phyloP scores from a whole-genome alignment of 495 filamentous ascomycete species.

The Annulohypoxylon stygium region DNA sequence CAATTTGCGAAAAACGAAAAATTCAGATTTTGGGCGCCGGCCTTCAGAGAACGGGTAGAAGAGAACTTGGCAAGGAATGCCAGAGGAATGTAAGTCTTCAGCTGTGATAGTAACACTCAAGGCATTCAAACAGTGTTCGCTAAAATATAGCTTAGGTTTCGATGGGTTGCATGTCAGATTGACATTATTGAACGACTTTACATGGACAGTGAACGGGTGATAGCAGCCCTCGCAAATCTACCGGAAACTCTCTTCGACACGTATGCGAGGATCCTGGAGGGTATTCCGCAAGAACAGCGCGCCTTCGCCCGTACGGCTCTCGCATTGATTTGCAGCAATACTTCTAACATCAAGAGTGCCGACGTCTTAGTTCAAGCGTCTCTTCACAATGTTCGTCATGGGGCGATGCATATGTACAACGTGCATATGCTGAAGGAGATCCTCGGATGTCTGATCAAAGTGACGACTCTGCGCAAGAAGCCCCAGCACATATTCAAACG shows the following conservation, averaged over 20 bases:
- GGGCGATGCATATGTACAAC: constrained; percentile 34
- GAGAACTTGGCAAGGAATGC: constrained; percentile 48
- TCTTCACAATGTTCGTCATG: constrained; percentile 39
- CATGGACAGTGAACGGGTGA: constrained; percentile 34
- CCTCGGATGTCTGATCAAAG: constrained; percentile 50
- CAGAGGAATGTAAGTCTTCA: constrained; percentile 56
- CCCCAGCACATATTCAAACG: constrained; percentile 11
- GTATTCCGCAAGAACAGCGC: constrained; percentile 45
- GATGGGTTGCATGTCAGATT: constrained; percentile 62
- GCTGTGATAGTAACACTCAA: neutral
- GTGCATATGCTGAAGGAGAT: constrained; percentile 40
- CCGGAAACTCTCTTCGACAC: constrained; percentile 58
- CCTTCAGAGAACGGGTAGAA: constrained; percentile 49
- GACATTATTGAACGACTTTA: constrained; percentile 53
- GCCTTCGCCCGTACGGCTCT: constrained; percentile 48
- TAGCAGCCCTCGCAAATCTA: constrained; percentile 49
- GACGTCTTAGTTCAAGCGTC: constrained; percentile 42
- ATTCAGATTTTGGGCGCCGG: constrained; percentile 43
- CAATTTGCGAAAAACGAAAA: constrained; percentile 30
- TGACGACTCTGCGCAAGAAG: constrained; percentile 25
- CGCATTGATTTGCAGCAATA: constrained; percentile 47
- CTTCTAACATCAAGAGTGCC: constrained; percentile 28
- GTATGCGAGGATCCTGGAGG: constrained; percentile 55
- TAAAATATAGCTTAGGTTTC: constrained; percentile 53
- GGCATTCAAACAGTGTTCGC: neutral